Evolutionary conservation across 1,284 basidiomycete genomes (phyloP), one percentile per base, ranked within the genome.

Genomic region (Sporisorium scitamineum): DNA sequence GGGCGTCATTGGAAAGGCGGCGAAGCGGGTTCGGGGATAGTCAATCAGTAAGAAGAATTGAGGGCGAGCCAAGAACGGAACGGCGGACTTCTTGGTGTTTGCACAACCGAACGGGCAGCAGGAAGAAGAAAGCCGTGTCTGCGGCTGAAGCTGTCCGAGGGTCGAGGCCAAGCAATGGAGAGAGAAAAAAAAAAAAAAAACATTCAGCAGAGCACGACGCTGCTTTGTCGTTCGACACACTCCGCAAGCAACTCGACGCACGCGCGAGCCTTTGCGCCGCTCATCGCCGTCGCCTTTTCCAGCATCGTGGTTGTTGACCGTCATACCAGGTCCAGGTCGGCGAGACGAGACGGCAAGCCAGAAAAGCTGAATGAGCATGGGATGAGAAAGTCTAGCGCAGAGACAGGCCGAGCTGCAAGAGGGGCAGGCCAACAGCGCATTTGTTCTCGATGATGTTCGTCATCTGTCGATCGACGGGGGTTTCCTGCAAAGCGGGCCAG

Each of bases 161-260:
- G 20, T 5, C n/a, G 32, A 20, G 50, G 32, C 7, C 18, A 42
- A 20, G n/a, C 22, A 29, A 20, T 18, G 2, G 9, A n/a, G n/a
- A n/a, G n/a, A n/a, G n/a, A n/a, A n/a, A 4, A 27, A n/a, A 54
- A 54, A 29, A 4, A 27, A n/a, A 54, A 54, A 29, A 41, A 42
- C n/a, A 22, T 24, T 31, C 29, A 37, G 34, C 34, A 39, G 16
- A 39, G 37, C 37, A 9, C 37, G 18, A n/a, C 39, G 29, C 53
- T 29, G n/a, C 24, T 42, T 37, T 67, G 65, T 61, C 65, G 59
- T 67, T 60, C 52, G 65, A 61, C 56, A 37, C 32, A 13, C 7
- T 3, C 39, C n/a, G n/a, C n/a, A n/a, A 20, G 20, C 53, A 5
- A 29, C 39, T 32, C 41, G 32, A 14, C 37, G 48, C 41, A 42